Percentiles rank a stretch among this genome's conserved stretches.
Evolutionary conservation across 2,329 filamentous ascomycete species (phyloP).

Genomic region (Penicillium concentricum): DNA sequence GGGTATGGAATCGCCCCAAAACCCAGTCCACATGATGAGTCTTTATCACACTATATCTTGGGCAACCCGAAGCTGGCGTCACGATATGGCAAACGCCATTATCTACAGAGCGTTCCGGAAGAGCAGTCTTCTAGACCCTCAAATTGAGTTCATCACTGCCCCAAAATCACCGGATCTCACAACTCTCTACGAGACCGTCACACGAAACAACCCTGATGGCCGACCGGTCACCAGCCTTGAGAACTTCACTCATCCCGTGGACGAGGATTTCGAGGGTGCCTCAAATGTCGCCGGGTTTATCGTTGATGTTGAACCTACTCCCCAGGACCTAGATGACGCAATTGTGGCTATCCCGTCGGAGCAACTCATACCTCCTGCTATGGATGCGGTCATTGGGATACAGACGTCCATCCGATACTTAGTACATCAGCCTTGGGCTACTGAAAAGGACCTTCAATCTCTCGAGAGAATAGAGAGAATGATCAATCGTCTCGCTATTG

Average conservation of each 20-base stretch:
- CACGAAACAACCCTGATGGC: not conserved
- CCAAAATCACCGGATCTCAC: constrained; percentile 3
- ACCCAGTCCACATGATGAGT: constrained; percentile 3
- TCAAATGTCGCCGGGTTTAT: not conserved
- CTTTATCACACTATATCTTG: constrained; percentile 8
- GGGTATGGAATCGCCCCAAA: not conserved
- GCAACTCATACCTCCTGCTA: not conserved
- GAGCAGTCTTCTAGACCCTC: constrained; percentile 5
- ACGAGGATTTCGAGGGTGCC: not conserved
- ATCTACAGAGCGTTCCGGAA: constrained; percentile 11
- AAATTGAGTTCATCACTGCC: not conserved
- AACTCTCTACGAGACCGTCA: constrained; percentile 1
- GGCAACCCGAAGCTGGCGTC: constrained; percentile 9
- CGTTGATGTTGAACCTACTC: not conserved
- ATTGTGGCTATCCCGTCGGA: not conserved
- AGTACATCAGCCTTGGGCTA: constrained; percentile 2
- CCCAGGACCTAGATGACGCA: constrained; percentile 3
- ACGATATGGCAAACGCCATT: constrained; percentile 2
- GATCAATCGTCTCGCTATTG: not conserved
- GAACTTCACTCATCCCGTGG: constrained; percentile 1
- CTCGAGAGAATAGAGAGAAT: constrained; percentile 3
- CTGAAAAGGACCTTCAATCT: not conserved
- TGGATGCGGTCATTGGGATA: not conserved
- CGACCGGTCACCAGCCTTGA: not conserved
- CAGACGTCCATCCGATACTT: constrained; percentile 10